Conservation (phyloP, 73 alveolate genomes). For the Paramecium pentaurelia region DNA sequence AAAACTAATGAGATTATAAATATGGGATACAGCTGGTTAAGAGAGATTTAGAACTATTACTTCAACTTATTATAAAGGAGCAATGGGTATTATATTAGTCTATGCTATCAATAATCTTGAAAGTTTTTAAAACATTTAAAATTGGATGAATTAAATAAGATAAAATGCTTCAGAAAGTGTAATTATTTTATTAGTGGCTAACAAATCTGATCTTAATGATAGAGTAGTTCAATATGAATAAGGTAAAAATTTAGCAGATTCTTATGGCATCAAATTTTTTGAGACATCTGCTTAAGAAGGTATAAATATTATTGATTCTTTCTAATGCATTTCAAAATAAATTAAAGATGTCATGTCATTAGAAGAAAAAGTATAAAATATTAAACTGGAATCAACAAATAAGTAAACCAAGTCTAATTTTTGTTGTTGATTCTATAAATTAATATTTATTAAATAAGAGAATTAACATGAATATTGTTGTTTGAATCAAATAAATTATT, state of each 20-base stretch:
- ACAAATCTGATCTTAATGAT: conserved; percentile 61
- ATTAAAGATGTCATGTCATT: conserved; percentile 59
- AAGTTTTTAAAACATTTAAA: conserved; percentile 52
- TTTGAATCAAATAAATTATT: not conserved
- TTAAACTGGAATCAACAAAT: not conserved
- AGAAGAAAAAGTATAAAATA: conserved; percentile 36
- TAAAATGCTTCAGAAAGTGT: conserved; percentile 50
- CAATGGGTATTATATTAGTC: conserved; percentile 89
- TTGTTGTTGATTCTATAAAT: not conserved
- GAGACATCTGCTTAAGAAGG: conserved; percentile 90
- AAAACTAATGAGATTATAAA: conserved; percentile 71
- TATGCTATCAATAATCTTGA: conserved; percentile 71
- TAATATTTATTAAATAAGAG: not conserved
- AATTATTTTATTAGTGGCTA: conserved; percentile 23
- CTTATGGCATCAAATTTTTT: conserved; percentile 78
- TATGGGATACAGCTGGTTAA: conserved; percentile 96
- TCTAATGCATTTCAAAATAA: conserved; percentile 66
- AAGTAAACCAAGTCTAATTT: not conserved
- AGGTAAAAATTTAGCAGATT: conserved; percentile 85
- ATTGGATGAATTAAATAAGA: conserved; percentile 62
- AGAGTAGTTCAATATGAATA: conserved; percentile 68
- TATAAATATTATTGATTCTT: conserved; percentile 78
- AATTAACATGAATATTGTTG: not conserved
- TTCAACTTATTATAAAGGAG: conserved; percentile 91
- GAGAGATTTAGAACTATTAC: conserved; percentile 89